These are phyloP conservation scores for Phytophthora boehmeriae DNA, from an alignment of 352 stramenopile species.

Conservation along the genomic window DNA sequence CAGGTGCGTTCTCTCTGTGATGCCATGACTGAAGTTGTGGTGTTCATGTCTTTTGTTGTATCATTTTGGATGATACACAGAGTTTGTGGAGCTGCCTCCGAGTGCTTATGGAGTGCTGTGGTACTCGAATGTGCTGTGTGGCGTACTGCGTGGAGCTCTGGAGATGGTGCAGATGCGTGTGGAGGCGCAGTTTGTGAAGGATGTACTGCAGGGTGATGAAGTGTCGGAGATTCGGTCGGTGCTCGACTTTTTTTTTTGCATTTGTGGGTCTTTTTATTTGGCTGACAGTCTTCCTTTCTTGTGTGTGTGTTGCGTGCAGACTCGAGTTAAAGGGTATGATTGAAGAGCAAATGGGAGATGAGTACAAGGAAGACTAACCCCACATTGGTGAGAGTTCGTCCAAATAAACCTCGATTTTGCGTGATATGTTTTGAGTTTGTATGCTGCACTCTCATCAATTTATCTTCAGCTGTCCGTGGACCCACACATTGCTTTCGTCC, in stretches of 20 bases:
- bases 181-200: slow-evolving; percentile 85
- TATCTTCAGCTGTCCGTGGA: background rate
- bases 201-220: slow-evolving; percentile 85
- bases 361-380: slow-evolving; percentile 87
- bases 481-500: background rate
- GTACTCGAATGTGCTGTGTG: slow-evolving; percentile 97
- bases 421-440: background rate
- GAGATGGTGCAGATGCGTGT: slow-evolving; percentile 95
- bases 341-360: slow-evolving; percentile 86
- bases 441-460: no score
- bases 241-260: background rate
- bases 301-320: slow-evolving; percentile 24
- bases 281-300: background rate
- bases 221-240: slow-evolving; percentile 84
- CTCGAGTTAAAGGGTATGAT: slow-evolving; percentile 91
- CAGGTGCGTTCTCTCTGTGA: no score
- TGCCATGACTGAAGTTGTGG: no score
- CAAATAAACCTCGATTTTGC: background rate
- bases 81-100: slow-evolving; percentile 91
- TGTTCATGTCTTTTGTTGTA: slow-evolving; percentile 1
- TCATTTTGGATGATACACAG: slow-evolving; percentile 30
- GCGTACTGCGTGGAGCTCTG: slow-evolving; percentile 94
- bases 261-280: background rate
- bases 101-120: slow-evolving; percentile 91
- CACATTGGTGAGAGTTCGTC: background rate